phyloP scores from a whole-genome alignment of 306 rosid genomes.

The Herpetospermum pedunculosum region DNA sequence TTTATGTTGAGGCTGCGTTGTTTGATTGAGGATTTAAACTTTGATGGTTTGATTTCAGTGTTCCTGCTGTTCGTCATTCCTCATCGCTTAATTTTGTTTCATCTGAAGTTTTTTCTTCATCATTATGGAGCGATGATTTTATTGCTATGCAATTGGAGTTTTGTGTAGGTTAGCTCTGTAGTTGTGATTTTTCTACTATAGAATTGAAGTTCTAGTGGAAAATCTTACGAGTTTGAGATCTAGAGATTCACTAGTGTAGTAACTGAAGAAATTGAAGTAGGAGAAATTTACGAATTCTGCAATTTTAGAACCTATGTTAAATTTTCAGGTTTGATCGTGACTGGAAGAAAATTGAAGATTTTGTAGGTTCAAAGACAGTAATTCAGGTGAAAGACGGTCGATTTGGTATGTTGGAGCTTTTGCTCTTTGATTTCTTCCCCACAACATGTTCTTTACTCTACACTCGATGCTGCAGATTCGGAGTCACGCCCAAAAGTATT shows the following conservation, averaged over 20 bases:
- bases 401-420: constrained; percentile 2
- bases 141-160: background rate
- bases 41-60: background rate
- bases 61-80: background rate
- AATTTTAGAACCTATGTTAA: background rate
- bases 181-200: background rate
- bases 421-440: constrained; percentile 4
- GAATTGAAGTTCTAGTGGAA: background rate
- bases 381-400: constrained; percentile 55
- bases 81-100: background rate
- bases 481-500: constrained; percentile 90
- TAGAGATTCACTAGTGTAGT: background rate
- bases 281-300: background rate
- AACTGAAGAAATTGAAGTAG: background rate
- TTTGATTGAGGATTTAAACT: background rate
- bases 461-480: constrained; percentile 44
- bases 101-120: background rate
- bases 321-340: constrained; percentile 73
- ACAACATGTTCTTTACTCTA: constrained; percentile 3
- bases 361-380: constrained; percentile 85
- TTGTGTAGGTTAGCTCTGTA: background rate
- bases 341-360: constrained; percentile 97
- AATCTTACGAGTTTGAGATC: background rate
- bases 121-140: background rate
- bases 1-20: background rate